Conservation (phyloP, 306 rosid genomes). For the Gillenia trifoliata region DNA sequence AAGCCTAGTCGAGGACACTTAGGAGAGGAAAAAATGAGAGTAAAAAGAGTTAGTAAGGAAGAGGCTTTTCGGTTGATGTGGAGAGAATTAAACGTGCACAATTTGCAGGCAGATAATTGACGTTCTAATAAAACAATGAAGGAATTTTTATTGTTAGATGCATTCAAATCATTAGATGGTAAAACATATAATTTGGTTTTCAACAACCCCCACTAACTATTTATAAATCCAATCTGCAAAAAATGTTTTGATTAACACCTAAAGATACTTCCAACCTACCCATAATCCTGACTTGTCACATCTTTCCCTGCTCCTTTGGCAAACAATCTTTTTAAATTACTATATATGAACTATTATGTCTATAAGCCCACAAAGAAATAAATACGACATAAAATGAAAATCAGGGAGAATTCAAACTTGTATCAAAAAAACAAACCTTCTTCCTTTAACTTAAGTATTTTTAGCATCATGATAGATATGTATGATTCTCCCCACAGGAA, state of each 20-base stretch:
- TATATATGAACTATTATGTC: not conserved
- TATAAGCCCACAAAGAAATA: too few relatives aligned
- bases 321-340: not conserved
- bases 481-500: constrained; percentile 93
- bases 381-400: not conserved
- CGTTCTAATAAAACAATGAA: not conserved
- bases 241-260: not conserved
- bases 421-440: constrained; percentile 53
- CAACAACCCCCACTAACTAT: not conserved
- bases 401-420: constrained; percentile 11
- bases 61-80: not conserved
- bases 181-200: not conserved
- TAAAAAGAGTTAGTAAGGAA: not conserved
- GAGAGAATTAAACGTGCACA: not conserved
- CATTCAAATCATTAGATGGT: not conserved
- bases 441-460: constrained; percentile 93
- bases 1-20: not conserved
- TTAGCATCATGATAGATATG: constrained; percentile 94
- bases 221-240: constrained; percentile 9
- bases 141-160: too few relatives aligned
- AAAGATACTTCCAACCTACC: not conserved
- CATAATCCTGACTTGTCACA: not conserved
- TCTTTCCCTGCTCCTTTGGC: not conserved
- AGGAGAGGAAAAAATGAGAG: not conserved
- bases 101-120: not conserved